phyloP scores from a whole-genome alignment of 2,329 filamentous ascomycete genomes.

The Xylaria hypoxylon region DNA sequence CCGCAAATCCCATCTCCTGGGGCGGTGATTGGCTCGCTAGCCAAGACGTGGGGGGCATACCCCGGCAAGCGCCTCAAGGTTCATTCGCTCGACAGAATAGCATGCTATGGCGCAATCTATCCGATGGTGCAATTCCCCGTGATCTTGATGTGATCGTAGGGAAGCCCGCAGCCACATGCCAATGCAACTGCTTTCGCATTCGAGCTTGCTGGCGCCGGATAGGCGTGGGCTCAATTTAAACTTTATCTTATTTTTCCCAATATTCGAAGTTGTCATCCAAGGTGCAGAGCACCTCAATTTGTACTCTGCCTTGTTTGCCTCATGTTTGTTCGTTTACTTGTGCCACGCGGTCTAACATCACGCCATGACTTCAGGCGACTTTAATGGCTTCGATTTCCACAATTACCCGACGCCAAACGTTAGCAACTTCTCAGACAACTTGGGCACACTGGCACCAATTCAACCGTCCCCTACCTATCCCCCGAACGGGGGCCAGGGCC shows the following conservation, averaged over 20 bases:
- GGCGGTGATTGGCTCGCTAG: constrained; percentile 43
- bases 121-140: constrained; percentile 73
- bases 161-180: constrained; percentile 31
- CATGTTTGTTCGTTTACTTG: constrained; percentile 44
- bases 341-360: constrained; percentile 56
- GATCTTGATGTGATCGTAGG: constrained; percentile 57
- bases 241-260: constrained; percentile 34
- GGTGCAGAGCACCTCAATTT: constrained; percentile 47
- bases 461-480: constrained; percentile 64
- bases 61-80: constrained; percentile 40
- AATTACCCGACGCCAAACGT: constrained; percentile 64
- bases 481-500: constrained; percentile 53
- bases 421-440: constrained; percentile 57
- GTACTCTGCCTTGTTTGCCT: constrained; percentile 40
- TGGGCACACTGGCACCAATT: constrained; percentile 61
- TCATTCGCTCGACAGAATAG: constrained; percentile 45
- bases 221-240: constrained; percentile 42
- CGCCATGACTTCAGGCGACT: constrained; percentile 68
- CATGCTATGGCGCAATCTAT: constrained; percentile 52
- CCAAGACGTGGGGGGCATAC: constrained; percentile 36
- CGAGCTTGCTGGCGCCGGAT: constrained; percentile 43
- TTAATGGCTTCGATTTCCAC: constrained; percentile 67
- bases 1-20: constrained; percentile 3
- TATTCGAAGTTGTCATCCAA: constrained; percentile 48
- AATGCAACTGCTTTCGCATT: constrained; percentile 39